Evolutionary conservation across 805 yeast genomes (phyloP).

Genomic region (Candida anglica): DNA sequence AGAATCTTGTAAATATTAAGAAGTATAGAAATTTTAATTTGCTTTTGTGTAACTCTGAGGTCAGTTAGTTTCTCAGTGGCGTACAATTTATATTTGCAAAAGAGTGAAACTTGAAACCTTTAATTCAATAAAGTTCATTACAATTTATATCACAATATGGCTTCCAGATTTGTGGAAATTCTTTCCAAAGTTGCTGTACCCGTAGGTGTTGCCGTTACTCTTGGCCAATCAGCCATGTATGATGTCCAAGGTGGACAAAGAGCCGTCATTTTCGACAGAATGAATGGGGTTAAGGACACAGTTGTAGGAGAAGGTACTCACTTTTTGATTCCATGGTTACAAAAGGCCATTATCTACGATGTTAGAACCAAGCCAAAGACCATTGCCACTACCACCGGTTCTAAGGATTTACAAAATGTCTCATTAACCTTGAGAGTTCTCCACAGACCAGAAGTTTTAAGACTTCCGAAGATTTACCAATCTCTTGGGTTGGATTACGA

Average conservation of each 20-base stretch:
- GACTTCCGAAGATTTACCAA: constrained; percentile 85
- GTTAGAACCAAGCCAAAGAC: constrained; percentile 94
- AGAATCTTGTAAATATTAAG: no score
- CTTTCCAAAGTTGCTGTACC: constrained; percentile 59
- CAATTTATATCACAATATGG: constrained; percentile 19
- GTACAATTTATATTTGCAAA: no score
- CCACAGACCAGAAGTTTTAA: constrained; percentile 86
- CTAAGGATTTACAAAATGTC: constrained; percentile 95
- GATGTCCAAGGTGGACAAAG: constrained; percentile 96
- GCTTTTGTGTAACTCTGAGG: no score
- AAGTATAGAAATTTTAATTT: no score
- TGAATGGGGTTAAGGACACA: constrained; percentile 80
- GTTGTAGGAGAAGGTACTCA: constrained; percentile 98
- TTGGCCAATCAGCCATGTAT: constrained; percentile 79
- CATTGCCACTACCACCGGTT: constrained; percentile 92
- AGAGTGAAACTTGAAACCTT: no score
- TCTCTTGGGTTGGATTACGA: constrained; percentile 91
- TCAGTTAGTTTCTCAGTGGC: constrained; percentile 5
- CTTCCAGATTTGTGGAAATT: constrained; percentile 32
- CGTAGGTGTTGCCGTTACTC: constrained; percentile 62
- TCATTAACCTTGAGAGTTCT: constrained; percentile 87
- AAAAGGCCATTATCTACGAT: constrained; percentile 83
- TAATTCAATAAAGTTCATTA: no score
- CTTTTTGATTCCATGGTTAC: constrained; percentile 93
- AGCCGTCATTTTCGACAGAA: constrained; percentile 92